Evolutionary conservation across 2,329 filamentous ascomycete genomes (phyloP).

Genomic region (Monilinia vaccinii-corymbosi): DNA sequence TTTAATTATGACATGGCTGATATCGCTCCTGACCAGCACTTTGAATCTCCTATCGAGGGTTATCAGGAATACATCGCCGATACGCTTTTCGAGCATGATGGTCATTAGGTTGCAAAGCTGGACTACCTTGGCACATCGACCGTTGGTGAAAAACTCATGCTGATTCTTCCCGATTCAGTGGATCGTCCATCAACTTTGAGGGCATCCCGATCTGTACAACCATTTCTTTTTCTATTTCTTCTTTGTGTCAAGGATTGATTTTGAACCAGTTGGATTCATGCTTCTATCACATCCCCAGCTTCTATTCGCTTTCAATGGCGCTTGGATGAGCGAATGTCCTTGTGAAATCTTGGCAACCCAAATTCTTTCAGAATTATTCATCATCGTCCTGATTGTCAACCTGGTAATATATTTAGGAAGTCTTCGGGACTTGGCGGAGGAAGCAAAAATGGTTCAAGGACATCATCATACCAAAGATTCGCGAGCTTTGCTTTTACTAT

Average conservation of each 20-base stretch:
- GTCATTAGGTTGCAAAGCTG: not conserved
- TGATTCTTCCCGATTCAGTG: not conserved
- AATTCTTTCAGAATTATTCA: not conserved
- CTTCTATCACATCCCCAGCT: not conserved
- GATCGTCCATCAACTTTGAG: not conserved
- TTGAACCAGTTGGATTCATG: slow-evolving; percentile 14
- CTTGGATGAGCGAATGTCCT: not conserved
- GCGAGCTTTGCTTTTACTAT: not conserved
- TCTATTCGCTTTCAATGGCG: slow-evolving; percentile 1
- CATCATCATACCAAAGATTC: not conserved
- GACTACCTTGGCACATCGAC: not conserved
- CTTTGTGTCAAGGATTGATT: slow-evolving; percentile 12
- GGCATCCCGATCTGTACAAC: not conserved
- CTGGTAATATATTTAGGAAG: slow-evolving; percentile 3
- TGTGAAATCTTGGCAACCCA: not conserved
- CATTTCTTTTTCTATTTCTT: slow-evolving; percentile 13
- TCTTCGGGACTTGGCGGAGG: not conserved
- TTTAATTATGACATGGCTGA: not conserved
- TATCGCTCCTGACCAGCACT: not conserved
- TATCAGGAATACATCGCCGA: not conserved
- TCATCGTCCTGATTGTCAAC: not conserved
- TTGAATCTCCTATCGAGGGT: not conserved
- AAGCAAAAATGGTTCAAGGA: not conserved
- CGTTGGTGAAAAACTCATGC: not conserved
- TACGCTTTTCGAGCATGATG: not conserved